These are phyloP conservation scores for Penicillium sp. DNA, from an alignment of 2,329 filamentous ascomycete genomes.

Conservation along the genomic window DNA sequence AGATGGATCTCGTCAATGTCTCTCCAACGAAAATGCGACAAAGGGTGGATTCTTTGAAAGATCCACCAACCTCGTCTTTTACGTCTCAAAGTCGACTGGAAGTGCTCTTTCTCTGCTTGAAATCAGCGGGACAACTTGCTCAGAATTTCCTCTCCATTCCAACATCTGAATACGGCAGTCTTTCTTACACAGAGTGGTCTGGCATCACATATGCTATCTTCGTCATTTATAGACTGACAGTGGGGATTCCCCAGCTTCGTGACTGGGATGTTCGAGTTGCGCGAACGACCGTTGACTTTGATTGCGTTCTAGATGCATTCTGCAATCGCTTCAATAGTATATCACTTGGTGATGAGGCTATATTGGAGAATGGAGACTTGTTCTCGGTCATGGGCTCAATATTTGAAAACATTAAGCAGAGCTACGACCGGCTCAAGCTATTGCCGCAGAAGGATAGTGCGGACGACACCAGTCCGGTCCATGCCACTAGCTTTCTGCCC, in stretches of 20 bases:
- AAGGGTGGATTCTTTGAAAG: not conserved
- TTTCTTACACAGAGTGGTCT: not conserved
- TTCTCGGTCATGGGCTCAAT: not conserved
- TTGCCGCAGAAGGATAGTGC: not conserved
- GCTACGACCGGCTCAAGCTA: not conserved
- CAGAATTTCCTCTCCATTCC: not conserved
- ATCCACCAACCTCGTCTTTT: not conserved
- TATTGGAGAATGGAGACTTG: not conserved
- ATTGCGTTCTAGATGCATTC: not conserved
- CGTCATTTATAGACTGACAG: not conserved
- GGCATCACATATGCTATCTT: not conserved
- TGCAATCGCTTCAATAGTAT: not conserved
- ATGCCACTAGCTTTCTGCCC: not conserved
- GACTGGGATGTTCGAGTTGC: slow-evolving; percentile 1
- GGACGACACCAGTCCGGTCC: not conserved
- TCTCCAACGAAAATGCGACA: not conserved
- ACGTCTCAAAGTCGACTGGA: not conserved
- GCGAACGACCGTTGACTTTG: not conserved
- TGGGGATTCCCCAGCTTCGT: not conserved
- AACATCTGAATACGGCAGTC: not conserved
- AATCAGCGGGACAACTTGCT: not conserved
- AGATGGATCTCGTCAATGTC: not conserved
- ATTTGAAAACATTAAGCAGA: not conserved
- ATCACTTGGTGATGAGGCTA: not conserved
- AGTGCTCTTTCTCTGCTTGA: not conserved